Evolutionary conservation across 768 basidiomycete genomes (phyloP).

Genomic region (Boletus fagicola): DNA sequence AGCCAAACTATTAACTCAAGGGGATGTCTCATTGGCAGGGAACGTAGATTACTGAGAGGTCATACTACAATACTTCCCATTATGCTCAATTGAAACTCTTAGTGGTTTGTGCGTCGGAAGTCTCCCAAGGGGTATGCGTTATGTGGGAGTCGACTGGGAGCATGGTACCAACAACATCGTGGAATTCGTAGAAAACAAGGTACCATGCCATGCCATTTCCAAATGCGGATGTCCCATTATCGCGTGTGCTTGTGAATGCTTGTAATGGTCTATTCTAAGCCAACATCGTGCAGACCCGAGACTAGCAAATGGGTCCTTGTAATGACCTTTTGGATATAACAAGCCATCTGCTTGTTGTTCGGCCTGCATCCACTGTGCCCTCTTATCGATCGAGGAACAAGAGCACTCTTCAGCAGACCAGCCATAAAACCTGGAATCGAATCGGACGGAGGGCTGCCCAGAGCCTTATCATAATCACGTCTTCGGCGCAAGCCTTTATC

Average conservation of each 20-base stretch:
- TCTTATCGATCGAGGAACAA: conserved; percentile 17
- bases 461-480: background rate
- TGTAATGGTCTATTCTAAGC: background rate
- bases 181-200: background rate
- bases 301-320: conserved; percentile 6
- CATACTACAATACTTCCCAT: no score
- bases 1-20: no score
- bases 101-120: no score
- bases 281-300: background rate
- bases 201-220: background rate
- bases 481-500: background rate
- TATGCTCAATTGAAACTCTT: no score
- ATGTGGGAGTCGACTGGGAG: no score
- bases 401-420: background rate
- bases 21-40: no score
- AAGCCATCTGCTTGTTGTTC: conserved; percentile 16
- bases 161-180: background rate
- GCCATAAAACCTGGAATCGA: conserved; percentile 23
- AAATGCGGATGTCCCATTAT: conserved; percentile 9
- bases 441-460: background rate
- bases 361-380: background rate
- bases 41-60: no score
- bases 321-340: conserved; percentile 5
- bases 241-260: background rate
- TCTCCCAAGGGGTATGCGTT: no score